A percentile compares a stretch with the other conserved stretches of the same genome.
Evolutionary conservation across 176 grass and related monocot genomes (phyloP).

Genomic region (Raddia guianensis): DNA sequence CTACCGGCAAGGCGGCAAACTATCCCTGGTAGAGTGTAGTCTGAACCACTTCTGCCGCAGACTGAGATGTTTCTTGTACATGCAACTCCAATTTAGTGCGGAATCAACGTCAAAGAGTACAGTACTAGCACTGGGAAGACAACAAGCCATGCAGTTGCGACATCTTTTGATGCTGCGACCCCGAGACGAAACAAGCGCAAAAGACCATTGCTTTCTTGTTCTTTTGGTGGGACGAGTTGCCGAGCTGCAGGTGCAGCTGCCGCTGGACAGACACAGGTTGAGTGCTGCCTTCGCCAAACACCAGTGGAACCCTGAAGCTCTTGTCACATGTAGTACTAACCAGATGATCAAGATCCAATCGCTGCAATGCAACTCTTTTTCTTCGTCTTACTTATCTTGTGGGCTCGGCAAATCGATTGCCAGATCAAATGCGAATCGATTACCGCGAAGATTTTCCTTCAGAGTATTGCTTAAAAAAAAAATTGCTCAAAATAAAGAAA

Average conservation of each 20-base stretch:
- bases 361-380: background rate
- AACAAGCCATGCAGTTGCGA: background rate
- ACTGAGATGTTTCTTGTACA: background rate
- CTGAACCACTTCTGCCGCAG: background rate
- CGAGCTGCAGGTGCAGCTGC: background rate
- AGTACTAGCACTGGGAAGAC: background rate
- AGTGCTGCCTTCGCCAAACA: background rate
- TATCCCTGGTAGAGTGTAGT: background rate
- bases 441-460: constrained; percentile 4
- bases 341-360: constrained; percentile 20
- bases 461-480: background rate
- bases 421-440: background rate
- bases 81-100: background rate
- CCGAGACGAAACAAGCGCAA: background rate
- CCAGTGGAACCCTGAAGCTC: background rate
- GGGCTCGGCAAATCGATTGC: constrained; percentile 30
- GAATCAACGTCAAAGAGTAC: background rate
- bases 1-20: too few relatives aligned
- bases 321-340: constrained; percentile 7
- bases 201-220: background rate
- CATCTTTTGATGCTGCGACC: background rate
- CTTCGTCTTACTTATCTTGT: constrained; percentile 7
- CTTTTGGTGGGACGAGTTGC: constrained; percentile 6
- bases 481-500: too few relatives aligned
- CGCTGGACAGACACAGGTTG: background rate